Evolutionary conservation across 768 basidiomycete genomes (phyloP).

Genomic region (Termitomyces sp.): DNA sequence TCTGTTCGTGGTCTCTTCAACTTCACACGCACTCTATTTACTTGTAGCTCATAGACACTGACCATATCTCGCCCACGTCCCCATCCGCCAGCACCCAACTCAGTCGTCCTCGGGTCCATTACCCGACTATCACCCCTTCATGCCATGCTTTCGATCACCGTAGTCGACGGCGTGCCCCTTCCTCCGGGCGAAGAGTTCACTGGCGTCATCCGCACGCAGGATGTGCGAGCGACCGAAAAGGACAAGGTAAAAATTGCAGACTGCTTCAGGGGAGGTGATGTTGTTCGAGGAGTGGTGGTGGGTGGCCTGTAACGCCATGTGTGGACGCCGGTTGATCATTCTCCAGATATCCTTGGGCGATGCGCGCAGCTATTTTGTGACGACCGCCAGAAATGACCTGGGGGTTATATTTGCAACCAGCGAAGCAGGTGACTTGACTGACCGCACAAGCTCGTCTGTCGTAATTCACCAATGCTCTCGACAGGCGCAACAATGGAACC

Average conservation of each 20-base stretch:
- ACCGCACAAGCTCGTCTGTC: neutral
- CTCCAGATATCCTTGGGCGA: conserved; percentile 85
- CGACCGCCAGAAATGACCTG: conserved; percentile 84
- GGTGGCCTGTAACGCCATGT: conserved; percentile 19
- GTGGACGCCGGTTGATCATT: neutral
- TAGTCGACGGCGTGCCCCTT: conserved; percentile 82
- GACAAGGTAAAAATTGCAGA: conserved; percentile 86
- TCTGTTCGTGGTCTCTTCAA: conserved; percentile 47
- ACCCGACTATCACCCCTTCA: conserved; percentile 81
- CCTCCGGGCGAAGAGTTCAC: conserved; percentile 83
- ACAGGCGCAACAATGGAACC: conserved; percentile 79
- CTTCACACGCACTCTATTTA: conserved; percentile 17
- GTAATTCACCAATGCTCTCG: neutral
- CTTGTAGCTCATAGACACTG: conserved; percentile 39
- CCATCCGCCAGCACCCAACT: conserved; percentile 67
- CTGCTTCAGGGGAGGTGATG: conserved; percentile 89
- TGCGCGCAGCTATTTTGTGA: conserved; percentile 86
- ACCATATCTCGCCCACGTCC: conserved; percentile 63
- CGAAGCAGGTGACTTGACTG: conserved; percentile 60
- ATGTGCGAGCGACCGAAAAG: conserved; percentile 86
- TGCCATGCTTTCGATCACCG: conserved; percentile 76
- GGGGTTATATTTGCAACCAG: conserved; percentile 90
- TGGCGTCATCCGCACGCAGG: conserved; percentile 83
- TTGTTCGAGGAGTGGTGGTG: conserved; percentile 83
- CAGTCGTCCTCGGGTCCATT: conserved; percentile 77